Conservation (phyloP, 2,329 filamentous ascomycete species). For the Penicillium sp. region DNA sequence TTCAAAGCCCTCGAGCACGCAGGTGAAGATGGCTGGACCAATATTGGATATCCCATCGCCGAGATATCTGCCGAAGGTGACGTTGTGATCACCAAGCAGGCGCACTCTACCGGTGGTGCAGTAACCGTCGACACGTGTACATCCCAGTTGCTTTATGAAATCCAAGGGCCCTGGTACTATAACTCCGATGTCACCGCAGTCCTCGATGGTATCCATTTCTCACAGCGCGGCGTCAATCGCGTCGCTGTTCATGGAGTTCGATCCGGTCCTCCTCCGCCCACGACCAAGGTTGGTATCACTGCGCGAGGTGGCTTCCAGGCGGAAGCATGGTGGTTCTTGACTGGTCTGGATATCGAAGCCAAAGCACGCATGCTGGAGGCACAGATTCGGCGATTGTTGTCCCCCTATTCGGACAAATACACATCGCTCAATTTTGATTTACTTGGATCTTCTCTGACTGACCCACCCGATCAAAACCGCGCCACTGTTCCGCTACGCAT, state of each 20-base stretch:
- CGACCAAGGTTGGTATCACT: constrained; percentile 52
- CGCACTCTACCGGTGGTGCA: constrained; percentile 37
- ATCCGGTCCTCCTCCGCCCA: constrained; percentile 47
- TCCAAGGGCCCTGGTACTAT: constrained; percentile 57
- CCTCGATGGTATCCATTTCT: constrained; percentile 52
- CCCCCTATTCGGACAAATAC: constrained; percentile 33
- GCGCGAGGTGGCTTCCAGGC: constrained; percentile 50
- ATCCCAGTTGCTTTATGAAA: constrained; percentile 55
- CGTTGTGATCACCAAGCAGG: constrained; percentile 48
- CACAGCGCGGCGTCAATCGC: constrained; percentile 51
- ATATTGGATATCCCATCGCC: constrained; percentile 50
- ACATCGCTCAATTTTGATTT: constrained; percentile 34
- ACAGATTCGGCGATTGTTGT: constrained; percentile 44
- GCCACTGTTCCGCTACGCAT: constrained; percentile 45
- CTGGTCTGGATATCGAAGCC: constrained; percentile 45
- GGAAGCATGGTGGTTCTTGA: constrained; percentile 47
- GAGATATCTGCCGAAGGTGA: constrained; percentile 44
- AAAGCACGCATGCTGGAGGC: constrained; percentile 49
- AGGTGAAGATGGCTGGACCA: constrained; percentile 40
- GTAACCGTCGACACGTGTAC: constrained; percentile 53
- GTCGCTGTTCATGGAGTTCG: constrained; percentile 51
- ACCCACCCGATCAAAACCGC: constrained; percentile 44
- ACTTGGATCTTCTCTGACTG: constrained; percentile 27
- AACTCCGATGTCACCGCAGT: constrained; percentile 58
- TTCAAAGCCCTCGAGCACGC: constrained; percentile 38